Evolutionary conservation across 768 basidiomycete genomes (phyloP), one percentile per base, ranked within the genome.

Genomic region (Lentinula aciculospora): DNA sequence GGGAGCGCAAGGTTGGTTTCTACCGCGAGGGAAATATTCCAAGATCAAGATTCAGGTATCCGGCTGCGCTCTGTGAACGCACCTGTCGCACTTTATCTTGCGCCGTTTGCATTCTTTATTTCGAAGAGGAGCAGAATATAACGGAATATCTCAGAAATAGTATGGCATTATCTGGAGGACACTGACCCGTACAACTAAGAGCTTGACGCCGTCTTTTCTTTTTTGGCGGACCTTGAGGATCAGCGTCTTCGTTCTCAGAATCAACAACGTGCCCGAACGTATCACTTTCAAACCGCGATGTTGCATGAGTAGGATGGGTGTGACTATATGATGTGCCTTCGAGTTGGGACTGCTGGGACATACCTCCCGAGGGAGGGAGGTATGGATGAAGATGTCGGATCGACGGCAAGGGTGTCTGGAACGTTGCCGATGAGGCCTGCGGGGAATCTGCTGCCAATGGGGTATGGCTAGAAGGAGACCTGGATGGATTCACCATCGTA

Each of bases 1-100:
- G 12, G 89, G 89, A 13, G 85, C 83, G 70, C 91, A 94, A 50
- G 91, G 91, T 63, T 90, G 88, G 13, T 82, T 78, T 68, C 91
- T 89, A 64, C 36, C 60, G 64, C 55, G 63, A 48, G 60, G 61
- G 59, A 59, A 67, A 72, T 58, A 74, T 60, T 55, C 61, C 50
- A 58, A 57, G 12, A 25, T 32, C 25, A 34, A 19, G 15, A 34
- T 40, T 37, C 9, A 32, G 10, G 15, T 15, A 3, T 21, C 10
- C 15, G 34, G 3, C 5, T 2, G 3, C 56, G 3, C 13, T 53
- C 39, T 29, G 1, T 65, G 66, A 17, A 55, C 76, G 65, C 67
- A 88, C 87, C 88, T 88, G 75, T 93, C 89, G 70, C 91, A 93
- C 68, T 88, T 89, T 71, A 92, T 92, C 77, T 93, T 92, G 42